Evolutionary conservation across 192 early-diverging fungal species (phyloP).

Genomic region (Entomortierella beljakovae): DNA sequence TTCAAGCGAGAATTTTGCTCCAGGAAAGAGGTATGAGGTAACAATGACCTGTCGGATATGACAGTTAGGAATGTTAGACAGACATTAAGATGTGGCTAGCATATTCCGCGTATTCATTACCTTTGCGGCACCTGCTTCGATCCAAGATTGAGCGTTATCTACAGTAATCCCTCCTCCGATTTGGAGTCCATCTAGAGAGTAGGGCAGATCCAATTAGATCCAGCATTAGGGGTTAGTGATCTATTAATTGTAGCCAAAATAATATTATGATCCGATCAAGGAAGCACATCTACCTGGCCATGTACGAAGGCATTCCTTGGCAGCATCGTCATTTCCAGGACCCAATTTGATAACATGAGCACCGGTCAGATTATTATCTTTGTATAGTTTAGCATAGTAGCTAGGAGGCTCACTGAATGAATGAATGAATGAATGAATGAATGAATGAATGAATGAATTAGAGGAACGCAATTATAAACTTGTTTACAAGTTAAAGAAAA

Average conservation of each 20-base stretch:
- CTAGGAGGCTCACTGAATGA: conserved; percentile 70
- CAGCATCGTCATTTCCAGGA: conserved; percentile 86
- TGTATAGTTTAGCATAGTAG: conserved; percentile 90
- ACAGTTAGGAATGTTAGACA: too few species aligned
- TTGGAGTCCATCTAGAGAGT: conserved; percentile 73
- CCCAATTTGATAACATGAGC: conserved; percentile 98
- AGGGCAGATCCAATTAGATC: background rate
- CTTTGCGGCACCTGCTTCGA: conserved; percentile 88
- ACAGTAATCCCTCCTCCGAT: conserved; percentile 93
- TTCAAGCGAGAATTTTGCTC: conserved; percentile 73
- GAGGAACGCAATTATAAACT: background rate
- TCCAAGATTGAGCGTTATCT: conserved; percentile 91
- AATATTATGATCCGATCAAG: too few species aligned
- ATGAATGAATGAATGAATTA: background rate
- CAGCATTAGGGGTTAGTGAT: background rate
- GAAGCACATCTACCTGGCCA: conserved; percentile 82
- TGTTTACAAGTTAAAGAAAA: too few species aligned
- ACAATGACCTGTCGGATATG: conserved; percentile 79
- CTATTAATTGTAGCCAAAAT: too few species aligned
- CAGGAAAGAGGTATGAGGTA: conserved; percentile 94
- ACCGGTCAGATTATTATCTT: conserved; percentile 73
- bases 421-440: background rate
- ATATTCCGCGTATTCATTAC: conserved; percentile 30
- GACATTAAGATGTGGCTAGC: background rate
- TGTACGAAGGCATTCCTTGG: conserved; percentile 79